Conservation (phyloP, 805 yeast genomes). For the Cyberlindnera veronae region DNA sequence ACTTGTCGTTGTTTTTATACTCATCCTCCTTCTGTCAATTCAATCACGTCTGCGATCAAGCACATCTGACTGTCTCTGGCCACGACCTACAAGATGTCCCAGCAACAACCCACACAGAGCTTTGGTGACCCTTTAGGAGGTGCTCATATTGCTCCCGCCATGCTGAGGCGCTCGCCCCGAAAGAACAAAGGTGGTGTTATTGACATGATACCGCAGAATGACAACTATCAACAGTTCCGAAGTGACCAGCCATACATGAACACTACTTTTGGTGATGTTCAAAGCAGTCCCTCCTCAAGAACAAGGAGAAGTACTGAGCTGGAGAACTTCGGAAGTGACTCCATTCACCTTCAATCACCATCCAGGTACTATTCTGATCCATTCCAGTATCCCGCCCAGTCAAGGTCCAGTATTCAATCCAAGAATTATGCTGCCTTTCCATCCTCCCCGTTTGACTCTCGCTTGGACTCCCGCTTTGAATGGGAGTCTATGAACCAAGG, state of each 20-base stretch:
- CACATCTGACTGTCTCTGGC: background rate
- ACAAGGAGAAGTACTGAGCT: constrained; percentile 1
- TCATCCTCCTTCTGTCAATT: constrained; percentile 4
- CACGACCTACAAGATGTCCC: background rate
- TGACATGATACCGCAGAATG: background rate
- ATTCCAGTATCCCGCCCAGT: background rate
- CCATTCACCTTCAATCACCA: background rate
- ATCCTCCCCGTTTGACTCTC: constrained; percentile 6
- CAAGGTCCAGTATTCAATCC: too few species aligned
- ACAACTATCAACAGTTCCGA: background rate
- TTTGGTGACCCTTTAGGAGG: background rate
- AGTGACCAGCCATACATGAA: background rate
- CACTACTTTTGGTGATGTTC: background rate
- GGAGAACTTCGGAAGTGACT: constrained; percentile 1
- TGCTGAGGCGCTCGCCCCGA: constrained; percentile 8
- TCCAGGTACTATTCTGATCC: background rate
- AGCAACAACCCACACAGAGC: background rate
- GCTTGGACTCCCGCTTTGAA: background rate
- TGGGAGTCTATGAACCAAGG: constrained; percentile 3
- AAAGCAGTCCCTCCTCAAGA: constrained; percentile 10
- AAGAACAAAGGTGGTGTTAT: constrained; percentile 3
- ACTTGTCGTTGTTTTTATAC: too few species aligned
- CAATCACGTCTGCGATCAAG: background rate
- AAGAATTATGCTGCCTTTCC: constrained; percentile 11
- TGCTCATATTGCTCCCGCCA: too few species aligned